Conservation (phyloP, 2,329 filamentous ascomycete genomes). For the Stagonosporopsis tanaceti region DNA sequence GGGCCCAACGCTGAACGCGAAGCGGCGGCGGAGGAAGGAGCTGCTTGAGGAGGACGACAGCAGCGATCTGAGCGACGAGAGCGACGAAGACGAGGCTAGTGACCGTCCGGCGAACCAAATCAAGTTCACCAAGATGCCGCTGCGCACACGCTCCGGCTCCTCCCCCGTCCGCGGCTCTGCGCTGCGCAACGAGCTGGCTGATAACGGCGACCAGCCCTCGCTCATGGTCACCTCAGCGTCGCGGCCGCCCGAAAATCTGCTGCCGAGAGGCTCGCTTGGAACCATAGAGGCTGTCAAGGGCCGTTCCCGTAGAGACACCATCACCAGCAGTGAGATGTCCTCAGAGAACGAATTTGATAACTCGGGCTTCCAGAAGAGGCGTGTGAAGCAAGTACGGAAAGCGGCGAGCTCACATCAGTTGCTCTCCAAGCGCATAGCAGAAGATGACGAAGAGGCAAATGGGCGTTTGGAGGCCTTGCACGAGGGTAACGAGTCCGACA, state of each 20-base stretch:
- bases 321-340: slow-evolving; percentile 83
- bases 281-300: slow-evolving; percentile 75
- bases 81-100: slow-evolving; percentile 75
- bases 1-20: slow-evolving; percentile 69
- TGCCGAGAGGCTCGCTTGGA: slow-evolving; percentile 74
- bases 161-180: slow-evolving; percentile 70
- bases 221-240: slow-evolving; percentile 66
- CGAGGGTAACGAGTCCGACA: slow-evolving; percentile 51
- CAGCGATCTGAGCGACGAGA: slow-evolving; percentile 84
- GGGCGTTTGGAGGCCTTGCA: slow-evolving; percentile 50
- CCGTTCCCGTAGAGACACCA: slow-evolving; percentile 74
- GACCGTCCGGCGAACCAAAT: slow-evolving; percentile 81
- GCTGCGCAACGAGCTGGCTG: slow-evolving; percentile 64
- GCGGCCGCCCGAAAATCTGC: slow-evolving; percentile 54
- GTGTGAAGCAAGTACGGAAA: slow-evolving; percentile 65
- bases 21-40: slow-evolving; percentile 73
- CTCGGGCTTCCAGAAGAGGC: slow-evolving; percentile 69
- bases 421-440: slow-evolving; percentile 61
- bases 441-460: slow-evolving; percentile 54
- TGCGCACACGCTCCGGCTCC: slow-evolving; percentile 84
- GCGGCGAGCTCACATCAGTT: slow-evolving; percentile 62
- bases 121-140: slow-evolving; percentile 94
- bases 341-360: slow-evolving; percentile 82
- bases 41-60: slow-evolving; percentile 86
- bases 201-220: slow-evolving; percentile 60